A percentile compares a stretch with the other conserved stretches of the same genome.
Evolutionary conservation across 192 early-diverging fungal species (phyloP).

Genomic region (Lobosporangium transversale): DNA sequence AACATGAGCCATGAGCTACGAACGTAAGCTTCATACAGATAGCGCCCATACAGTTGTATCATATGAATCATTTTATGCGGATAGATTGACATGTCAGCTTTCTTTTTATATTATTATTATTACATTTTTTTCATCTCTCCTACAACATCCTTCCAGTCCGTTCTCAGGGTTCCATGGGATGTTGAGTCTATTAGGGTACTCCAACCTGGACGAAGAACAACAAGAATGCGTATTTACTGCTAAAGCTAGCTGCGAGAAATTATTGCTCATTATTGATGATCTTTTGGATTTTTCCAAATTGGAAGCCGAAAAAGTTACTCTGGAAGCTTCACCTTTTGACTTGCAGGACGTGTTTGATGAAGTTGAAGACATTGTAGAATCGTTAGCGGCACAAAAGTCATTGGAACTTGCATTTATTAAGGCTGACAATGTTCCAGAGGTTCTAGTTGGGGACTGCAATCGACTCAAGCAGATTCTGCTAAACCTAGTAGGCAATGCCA

Average conservation of each 20-base stretch:
- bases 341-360: conserved; percentile 67
- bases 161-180: conserved; percentile 67
- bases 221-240: conserved; percentile 59
- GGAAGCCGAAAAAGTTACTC: conserved; percentile 64
- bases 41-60: background rate
- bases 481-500: conserved; percentile 71
- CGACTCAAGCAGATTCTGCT: conserved; percentile 68
- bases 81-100: too few relatives aligned
- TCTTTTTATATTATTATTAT: too few relatives aligned
- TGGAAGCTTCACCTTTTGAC: conserved; percentile 62
- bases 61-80: too few relatives aligned
- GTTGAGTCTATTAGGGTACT: conserved; percentile 61
- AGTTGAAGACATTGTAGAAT: conserved; percentile 65
- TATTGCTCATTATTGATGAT: conserved; percentile 60
- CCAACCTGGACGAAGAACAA: conserved; percentile 59
- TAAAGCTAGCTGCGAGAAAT: conserved; percentile 61
- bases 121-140: too few relatives aligned
- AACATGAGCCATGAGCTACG: conserved; percentile 59
- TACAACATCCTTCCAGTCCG: conserved; percentile 22
- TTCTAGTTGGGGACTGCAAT: conserved; percentile 63
- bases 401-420: conserved; percentile 64
- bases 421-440: conserved; percentile 61
- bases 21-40: conserved; percentile 19
- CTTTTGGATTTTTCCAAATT: conserved; percentile 64
- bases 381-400: conserved; percentile 62